These are phyloP conservation scores for Cordyceps tenuipes DNA, from an alignment of 2,329 filamentous ascomycete species.

Conservation along the genomic window DNA sequence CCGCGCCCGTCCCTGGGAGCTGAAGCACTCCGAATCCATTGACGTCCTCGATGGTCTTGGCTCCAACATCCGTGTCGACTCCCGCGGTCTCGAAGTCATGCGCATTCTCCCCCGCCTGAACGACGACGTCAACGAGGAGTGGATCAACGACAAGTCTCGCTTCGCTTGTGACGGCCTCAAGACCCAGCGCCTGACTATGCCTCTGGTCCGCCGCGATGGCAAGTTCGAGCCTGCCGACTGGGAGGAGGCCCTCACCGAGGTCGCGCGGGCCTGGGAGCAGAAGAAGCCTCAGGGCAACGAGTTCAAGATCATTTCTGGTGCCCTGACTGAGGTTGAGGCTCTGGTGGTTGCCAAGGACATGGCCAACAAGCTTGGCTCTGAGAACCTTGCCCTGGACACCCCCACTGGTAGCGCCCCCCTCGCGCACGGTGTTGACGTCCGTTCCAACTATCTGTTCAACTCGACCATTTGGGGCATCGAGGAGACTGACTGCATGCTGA, in stretches of 20 bases:
- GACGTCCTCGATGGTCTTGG: constrained; percentile 90
- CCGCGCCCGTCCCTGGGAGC: constrained; percentile 91
- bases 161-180: constrained; percentile 95
- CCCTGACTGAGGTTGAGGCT: constrained; percentile 84
- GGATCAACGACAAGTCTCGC: constrained; percentile 97
- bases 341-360: constrained; percentile 96
- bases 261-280: constrained; percentile 70
- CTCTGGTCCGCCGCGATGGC: constrained; percentile 77
- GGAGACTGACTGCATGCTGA: constrained; percentile 82
- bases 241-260: constrained; percentile 90
- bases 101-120: constrained; percentile 86
- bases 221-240: constrained; percentile 89
- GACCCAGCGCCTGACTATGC: constrained; percentile 91
- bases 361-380: constrained; percentile 90
- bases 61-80: constrained; percentile 90
- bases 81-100: constrained; percentile 93
- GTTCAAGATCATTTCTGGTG: constrained; percentile 90
- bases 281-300: constrained; percentile 82
- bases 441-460: constrained; percentile 95
- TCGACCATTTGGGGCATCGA: constrained; percentile 90
- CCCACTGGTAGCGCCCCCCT: constrained; percentile 74
- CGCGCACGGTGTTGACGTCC: constrained; percentile 86
- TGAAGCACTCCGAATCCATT: constrained; percentile 92
- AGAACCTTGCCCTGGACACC: constrained; percentile 90
- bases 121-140: constrained; percentile 98